Evolutionary conservation across 2,329 filamentous ascomycete genomes (phyloP).

Genomic region (Pseudohalonectria lignicola): DNA sequence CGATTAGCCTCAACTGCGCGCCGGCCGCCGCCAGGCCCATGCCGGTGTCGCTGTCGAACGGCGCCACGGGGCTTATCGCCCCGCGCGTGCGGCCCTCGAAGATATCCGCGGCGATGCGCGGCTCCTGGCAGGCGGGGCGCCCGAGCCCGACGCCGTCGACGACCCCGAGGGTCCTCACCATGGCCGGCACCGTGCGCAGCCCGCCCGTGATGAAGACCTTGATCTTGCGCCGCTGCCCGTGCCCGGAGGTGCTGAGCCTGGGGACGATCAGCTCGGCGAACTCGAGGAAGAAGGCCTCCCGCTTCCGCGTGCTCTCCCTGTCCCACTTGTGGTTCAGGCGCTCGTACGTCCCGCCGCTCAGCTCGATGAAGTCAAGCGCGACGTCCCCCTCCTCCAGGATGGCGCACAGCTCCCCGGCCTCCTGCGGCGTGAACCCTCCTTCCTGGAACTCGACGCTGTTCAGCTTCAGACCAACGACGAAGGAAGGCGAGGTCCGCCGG

Average conservation of each 20-base stretch:
- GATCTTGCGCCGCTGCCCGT: conserved; percentile 35
- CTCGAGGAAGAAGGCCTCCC: conserved; percentile 50
- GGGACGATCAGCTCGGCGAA: conserved; percentile 43
- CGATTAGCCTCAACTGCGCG: neutral
- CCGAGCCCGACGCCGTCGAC: conserved; percentile 51
- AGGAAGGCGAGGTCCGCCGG: conserved; percentile 15
- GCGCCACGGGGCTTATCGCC: conserved; percentile 1
- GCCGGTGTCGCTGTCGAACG: neutral
- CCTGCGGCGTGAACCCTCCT: conserved; percentile 37
- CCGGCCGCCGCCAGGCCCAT: neutral
- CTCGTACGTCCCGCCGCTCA: conserved; percentile 51
- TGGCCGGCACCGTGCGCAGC: conserved; percentile 40
- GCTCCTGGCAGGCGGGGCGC: conserved; percentile 21
- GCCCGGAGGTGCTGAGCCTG: conserved; percentile 14
- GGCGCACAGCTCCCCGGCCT: conserved; percentile 34
- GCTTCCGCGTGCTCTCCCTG: conserved; percentile 40
- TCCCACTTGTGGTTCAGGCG: conserved; percentile 36
- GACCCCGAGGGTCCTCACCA: conserved; percentile 44
- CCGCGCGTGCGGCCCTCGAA: conserved; percentile 10
- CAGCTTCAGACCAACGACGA: conserved; percentile 43
- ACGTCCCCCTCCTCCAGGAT: conserved; percentile 35
- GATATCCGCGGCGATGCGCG: conserved; percentile 17
- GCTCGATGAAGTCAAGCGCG: conserved; percentile 45
- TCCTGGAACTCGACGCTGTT: conserved; percentile 46
- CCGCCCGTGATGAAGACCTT: conserved; percentile 50